phyloP scores from a whole-genome alignment of 2,329 filamentous ascomycete genomes.

The Colletotrichum salicis region DNA sequence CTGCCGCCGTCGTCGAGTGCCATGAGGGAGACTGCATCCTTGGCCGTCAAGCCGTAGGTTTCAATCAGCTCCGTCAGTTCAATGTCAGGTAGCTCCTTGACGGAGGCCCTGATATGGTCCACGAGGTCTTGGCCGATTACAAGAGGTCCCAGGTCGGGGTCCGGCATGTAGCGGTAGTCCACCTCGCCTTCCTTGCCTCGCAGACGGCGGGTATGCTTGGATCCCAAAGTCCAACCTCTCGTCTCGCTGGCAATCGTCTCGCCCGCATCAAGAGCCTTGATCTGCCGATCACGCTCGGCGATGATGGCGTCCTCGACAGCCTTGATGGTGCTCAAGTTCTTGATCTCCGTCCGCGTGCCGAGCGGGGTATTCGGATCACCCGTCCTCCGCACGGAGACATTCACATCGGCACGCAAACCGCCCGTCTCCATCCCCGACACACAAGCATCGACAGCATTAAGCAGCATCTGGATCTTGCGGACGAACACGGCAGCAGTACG shows the following conservation, averaged over 20 bases:
- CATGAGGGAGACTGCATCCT: conserved; percentile 85
- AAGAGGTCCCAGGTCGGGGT: conserved; percentile 87
- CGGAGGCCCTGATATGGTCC: conserved; percentile 65
- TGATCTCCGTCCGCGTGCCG: conserved; percentile 94
- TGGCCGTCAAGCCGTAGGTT: conserved; percentile 75
- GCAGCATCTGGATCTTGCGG: conserved; percentile 84
- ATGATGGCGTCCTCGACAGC: conserved; percentile 95
- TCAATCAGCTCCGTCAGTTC: conserved; percentile 71
- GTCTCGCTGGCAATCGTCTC: conserved; percentile 86
- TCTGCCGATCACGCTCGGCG: conserved; percentile 90
- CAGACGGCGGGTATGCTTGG: conserved; percentile 81
- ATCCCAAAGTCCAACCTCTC: conserved; percentile 89
- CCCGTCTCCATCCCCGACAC: conserved; percentile 94
- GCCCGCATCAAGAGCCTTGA: conserved; percentile 79
- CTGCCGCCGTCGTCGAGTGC: conserved; percentile 81
- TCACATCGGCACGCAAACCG: conserved; percentile 91
- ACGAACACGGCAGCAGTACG: conserved; percentile 89
- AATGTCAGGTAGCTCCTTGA: conserved; percentile 79
- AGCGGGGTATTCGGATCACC: conserved; percentile 60
- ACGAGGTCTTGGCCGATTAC: conserved; percentile 79
- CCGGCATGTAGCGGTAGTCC: conserved; percentile 98
- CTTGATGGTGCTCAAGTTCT: conserved; percentile 95
- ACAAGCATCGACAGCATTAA: conserved; percentile 85
- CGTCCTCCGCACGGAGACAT: conserved; percentile 82
- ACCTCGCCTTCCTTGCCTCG: conserved; percentile 96